Base-by-base conservation (phyloP, 192 early-diverging fungal species). In the Backusella tuberculispora region DNA sequence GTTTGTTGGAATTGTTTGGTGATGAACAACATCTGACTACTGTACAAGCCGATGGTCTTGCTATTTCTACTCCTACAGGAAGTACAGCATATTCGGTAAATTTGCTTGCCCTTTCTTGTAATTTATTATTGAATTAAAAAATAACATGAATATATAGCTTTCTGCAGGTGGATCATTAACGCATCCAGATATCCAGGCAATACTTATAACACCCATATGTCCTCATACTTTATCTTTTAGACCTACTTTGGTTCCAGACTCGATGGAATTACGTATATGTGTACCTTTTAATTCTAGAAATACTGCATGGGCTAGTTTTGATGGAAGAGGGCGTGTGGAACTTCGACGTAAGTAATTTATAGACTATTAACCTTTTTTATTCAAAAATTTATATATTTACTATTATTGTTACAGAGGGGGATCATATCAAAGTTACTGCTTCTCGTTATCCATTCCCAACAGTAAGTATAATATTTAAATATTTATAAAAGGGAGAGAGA, bases 141-240 rank as follows among this genome's bases (percentile, higher is more conserved):
- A 19, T 63, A 63, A 21, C 15, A 21, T 63, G 24, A 46, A 19
- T 14, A 26, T 26, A 44, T 87, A 90, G 82, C 78, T 95, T 14
- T 93, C 95, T n/a, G 96, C 97, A 4, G 97, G 97, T 41, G 97
- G 97, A 1, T 93, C 95, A 19, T 81, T 99, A 37, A 96, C 97
- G 12, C 96, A 99, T 81, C 98, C 98, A 0, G 94, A 96, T 68
- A 94, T 97, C 40, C 89, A 92, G 15, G 91, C 96, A 0, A 93
- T 98, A 24, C 84, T 97, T 48, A 93, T 97, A 48, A 96, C 96
- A 0, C 96, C 95, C 1, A 96, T 97, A 72, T 99, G 95, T 78
- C 89, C 96, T 3, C 96, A 97, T 76, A 96, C 94, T 7, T 86
- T 98, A 29, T 96, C 95, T 34, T 97, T 97, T 83, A 85, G 98